Conservation (phyloP, 108 stramenopile species). For the Cyclotella sp. region DNA sequence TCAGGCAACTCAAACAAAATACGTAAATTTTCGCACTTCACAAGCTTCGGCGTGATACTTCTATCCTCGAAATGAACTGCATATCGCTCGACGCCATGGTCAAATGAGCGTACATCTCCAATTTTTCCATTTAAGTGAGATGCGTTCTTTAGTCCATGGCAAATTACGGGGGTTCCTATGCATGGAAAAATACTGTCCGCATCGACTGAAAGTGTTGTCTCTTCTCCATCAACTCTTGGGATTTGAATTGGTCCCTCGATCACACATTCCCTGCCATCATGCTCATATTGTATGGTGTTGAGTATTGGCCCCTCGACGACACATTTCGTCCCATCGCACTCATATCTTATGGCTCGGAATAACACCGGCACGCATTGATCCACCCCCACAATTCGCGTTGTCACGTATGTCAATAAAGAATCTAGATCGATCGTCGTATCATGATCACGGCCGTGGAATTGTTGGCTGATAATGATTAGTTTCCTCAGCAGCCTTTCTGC, state of each 20-base stretch:
- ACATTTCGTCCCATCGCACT: too few relatives aligned
- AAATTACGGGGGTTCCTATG: constrained; percentile 6
- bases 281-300: too few relatives aligned
- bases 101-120: constrained; percentile 9
- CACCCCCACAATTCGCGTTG: too few relatives aligned
- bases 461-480: too few relatives aligned
- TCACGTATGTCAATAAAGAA: too few relatives aligned
- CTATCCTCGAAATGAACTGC: constrained; percentile 11
- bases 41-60: not conserved
- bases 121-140: constrained; percentile 21
- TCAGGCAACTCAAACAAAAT: constrained; percentile 19
- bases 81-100: not conserved
- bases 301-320: too few relatives aligned
- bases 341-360: too few relatives aligned
- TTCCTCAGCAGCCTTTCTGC: too few relatives aligned
- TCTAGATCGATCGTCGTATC: too few relatives aligned
- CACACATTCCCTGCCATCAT: not conserved
- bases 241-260: not conserved
- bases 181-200: not conserved
- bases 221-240: constrained; percentile 2
- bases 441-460: too few relatives aligned
- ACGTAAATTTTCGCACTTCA: constrained; percentile 6
- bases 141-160: constrained; percentile 15
- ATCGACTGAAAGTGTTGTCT: not conserved
- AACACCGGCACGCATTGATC: too few relatives aligned